Evolutionary conservation across 139 green algal genomes (phyloP), one percentile per base, ranked within the genome.

Genomic region (Chlamydomonas sphaeroides): DNA sequence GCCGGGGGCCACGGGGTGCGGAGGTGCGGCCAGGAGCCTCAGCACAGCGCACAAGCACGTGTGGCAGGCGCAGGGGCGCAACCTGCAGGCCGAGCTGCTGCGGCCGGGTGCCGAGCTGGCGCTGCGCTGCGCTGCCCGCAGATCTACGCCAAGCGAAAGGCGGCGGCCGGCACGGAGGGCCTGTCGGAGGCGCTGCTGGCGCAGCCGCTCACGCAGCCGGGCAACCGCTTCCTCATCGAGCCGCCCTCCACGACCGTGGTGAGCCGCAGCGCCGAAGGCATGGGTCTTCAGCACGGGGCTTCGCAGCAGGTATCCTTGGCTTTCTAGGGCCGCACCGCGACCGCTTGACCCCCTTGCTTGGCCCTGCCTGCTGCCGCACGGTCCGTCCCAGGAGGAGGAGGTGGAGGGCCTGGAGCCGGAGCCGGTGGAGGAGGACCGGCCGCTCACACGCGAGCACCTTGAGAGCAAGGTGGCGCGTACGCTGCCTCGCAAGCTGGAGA

Each of bases 191-290:
- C 85, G 38, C 79, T 93, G 30, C 53, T 84, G 67, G 83, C 87
- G 0, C 87, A 89, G 78, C 87, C 83, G 33, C 70, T 90, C 1
- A 78, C 83, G 28, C 35, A 41, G 23, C 73, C 71, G 5, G 75
- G 68, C 42, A 85, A 73, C 41, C 85, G 84, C 67, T 86, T 93
- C 68, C 77, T 91, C 74, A 89, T 93, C 21, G 89, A 93, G 85
- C 89, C 89, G 26, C 89, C 89, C 33, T 88, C 77, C 30, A 90
- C 86, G 0, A 78, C 78, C n/a, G n/a, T n/a, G n/a, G n/a, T n/a
- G n/a, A n/a, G n/a, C n/a, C n/a, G n/a, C n/a, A n/a, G n/a, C n/a
- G n/a, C n/a, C n/a, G n/a, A n/a, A n/a, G n/a, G n/a, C n/a, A n/a
- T n/a, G n/a, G n/a, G n/a, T n/a, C n/a, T n/a, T n/a, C n/a, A n/a